Conservation (phyloP, 116 monocot genomes). For the Papilionanthe hybrid region DNA sequence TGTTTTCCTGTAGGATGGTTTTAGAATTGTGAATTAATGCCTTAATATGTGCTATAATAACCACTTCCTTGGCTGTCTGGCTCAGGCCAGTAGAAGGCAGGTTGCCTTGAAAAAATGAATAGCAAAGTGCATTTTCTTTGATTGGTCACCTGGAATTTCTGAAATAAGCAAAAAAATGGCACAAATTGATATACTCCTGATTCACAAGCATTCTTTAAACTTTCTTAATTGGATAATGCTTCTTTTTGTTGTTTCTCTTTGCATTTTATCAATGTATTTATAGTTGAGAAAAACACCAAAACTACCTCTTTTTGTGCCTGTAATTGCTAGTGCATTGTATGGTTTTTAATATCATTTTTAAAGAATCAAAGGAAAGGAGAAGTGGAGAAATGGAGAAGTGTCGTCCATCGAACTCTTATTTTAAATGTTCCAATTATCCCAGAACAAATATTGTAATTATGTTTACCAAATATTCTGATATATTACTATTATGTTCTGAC, state of each 20-base stretch:
- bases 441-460: neutral
- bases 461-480: neutral
- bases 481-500: slow-evolving; percentile 3
- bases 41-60: no score
- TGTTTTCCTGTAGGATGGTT: no score
- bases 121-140: neutral
- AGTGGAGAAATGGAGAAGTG: neutral
- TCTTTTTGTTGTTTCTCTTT: neutral
- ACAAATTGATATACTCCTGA: neutral
- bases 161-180: neutral
- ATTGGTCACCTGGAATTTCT: neutral
- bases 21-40: no score
- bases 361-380: neutral
- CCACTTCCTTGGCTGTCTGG: no score
- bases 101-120: no score
- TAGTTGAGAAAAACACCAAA: neutral
- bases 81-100: no score
- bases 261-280: neutral
- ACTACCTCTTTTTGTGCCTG: neutral
- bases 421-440: neutral
- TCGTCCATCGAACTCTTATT: neutral
- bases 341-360: neutral
- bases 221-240: neutral
- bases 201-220: neutral
- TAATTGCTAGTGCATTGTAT: neutral